These are phyloP conservation scores for Moringa oleifera DNA, from an alignment of 345 rosid species.

Conservation along the genomic window DNA sequence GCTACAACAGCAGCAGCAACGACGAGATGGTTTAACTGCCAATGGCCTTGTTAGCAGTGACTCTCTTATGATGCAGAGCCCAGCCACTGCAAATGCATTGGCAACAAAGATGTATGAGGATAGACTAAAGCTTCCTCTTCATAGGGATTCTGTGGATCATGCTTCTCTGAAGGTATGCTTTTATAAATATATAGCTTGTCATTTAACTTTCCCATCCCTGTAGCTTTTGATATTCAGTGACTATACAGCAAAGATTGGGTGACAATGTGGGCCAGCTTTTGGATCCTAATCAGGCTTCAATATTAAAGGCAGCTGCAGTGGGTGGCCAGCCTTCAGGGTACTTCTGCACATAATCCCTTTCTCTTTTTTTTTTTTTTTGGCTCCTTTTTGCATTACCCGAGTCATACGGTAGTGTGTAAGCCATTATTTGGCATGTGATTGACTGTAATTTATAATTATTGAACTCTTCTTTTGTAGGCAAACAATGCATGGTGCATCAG, in stretches of 20 bases:
- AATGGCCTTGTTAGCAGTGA: slow-evolving; percentile 27
- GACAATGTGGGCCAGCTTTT: slow-evolving; percentile 41
- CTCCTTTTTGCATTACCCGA: too few species aligned
- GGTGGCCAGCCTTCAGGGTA: slow-evolving; percentile 48
- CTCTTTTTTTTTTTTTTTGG: background rate
- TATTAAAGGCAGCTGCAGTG: slow-evolving; percentile 38
- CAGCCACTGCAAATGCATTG: slow-evolving; percentile 34
- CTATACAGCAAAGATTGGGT: slow-evolving; percentile 37
- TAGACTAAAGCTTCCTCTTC: slow-evolving; percentile 45
- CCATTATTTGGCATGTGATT: slow-evolving; percentile 6
- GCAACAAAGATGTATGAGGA: slow-evolving; percentile 49
- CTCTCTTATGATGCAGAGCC: slow-evolving; percentile 30
- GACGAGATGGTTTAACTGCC: slow-evolving; percentile 30
- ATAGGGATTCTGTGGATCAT: slow-evolving; percentile 42
- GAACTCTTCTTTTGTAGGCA: slow-evolving; percentile 28
- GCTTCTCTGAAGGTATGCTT: slow-evolving; percentile 39
- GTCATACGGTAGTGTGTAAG: background rate
- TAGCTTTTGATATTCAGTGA: slow-evolving; percentile 11
- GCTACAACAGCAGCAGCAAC: slow-evolving; percentile 31
- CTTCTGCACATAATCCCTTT: background rate
- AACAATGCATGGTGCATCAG: slow-evolving; percentile 32
- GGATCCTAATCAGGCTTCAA: slow-evolving; percentile 39
- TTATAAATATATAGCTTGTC: background rate
- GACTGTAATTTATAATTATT: background rate
- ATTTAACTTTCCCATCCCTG: background rate